These are phyloP conservation scores for Polymyxa betae DNA, from an alignment of 208 protist genomes.

Conservation along the genomic window DNA sequence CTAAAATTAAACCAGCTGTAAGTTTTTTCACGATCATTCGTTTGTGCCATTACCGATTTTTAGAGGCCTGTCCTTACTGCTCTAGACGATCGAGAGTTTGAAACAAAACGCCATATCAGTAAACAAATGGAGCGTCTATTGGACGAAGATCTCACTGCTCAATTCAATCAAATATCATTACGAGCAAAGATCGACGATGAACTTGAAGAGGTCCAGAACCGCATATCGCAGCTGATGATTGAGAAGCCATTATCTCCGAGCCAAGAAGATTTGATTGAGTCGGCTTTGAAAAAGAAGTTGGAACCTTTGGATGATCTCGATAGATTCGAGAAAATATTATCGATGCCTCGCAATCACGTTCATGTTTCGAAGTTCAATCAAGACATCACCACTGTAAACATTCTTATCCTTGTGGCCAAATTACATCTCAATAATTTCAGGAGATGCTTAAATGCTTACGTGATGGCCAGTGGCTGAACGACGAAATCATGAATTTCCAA, in stretches of 20 bases:
- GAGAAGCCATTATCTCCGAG: background rate
- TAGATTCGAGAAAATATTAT: background rate
- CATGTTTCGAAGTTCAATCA: slow-evolving; percentile 36
- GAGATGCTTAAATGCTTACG: slow-evolving; percentile 30
- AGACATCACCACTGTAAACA: slow-evolving; percentile 2
- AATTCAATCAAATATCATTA: background rate
- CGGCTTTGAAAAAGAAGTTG: background rate
- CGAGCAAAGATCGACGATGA: background rate
- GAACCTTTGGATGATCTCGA: background rate
- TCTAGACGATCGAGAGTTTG: background rate
- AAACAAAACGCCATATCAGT: background rate
- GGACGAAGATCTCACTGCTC: background rate
- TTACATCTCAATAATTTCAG: background rate
- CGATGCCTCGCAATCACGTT: background rate
- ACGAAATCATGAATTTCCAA: slow-evolving; percentile 44
- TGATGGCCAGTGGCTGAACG: slow-evolving; percentile 31
- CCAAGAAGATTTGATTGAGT: background rate
- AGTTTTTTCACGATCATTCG: background rate
- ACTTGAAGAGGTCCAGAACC: background rate
- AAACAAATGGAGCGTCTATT: background rate
- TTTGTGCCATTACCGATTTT: background rate
- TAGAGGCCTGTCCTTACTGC: background rate
- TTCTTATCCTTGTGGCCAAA: background rate
- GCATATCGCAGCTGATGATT: background rate
- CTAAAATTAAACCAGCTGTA: background rate